Base-by-base conservation (phyloP, 495 filamentous ascomycete genomes). In the Penicillium riverlandense region DNA sequence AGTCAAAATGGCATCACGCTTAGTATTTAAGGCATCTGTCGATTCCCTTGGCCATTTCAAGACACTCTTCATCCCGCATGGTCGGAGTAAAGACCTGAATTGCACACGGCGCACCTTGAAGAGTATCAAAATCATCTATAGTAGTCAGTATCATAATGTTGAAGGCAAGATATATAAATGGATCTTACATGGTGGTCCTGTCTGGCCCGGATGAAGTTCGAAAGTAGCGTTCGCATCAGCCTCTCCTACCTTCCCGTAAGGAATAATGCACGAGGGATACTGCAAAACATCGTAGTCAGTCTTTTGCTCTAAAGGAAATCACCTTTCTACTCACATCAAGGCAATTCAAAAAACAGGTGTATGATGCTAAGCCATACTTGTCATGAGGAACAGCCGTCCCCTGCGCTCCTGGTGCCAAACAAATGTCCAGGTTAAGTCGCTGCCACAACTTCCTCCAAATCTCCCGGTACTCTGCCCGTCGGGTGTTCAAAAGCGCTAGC, bases 381-480 rank as follows among this genome's bases (percentile, higher is more conserved):
- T 76, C 71, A 50, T 76, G 73, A 29, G 55, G 47, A 11, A 68
- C 59, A 2, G 72, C 70, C 7, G 69, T 73, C 8, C 46, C 61
- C 44, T 70, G 65, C 16, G 66, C 62, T 35, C 58, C 52, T 4
- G 70, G 67, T 37, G 61, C 54, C 11, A 76, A 15, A 22, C 70
- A 54, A 1, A 59, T 62, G 58, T 76, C 70, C 28, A 75, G 53
- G 12, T 61, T 29, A 14, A 66, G 45, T 35, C 55, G 38, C 4
- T 61, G 52, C 52, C 61, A 59, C 29, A 71, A 14, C 29, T 66
- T 59, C 11, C 64, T 45, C 30, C 57, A 72, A 12, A 22, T 34
- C 34, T 56, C 57, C 0, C 48, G 51, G 10, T 58, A 38, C 15
- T 50, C 45, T 6, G 53, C 50, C 30, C 49, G 34, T 8, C 32